Conservation (phyloP, 257 asterid genomes). For the Gentiana straminea region DNA sequence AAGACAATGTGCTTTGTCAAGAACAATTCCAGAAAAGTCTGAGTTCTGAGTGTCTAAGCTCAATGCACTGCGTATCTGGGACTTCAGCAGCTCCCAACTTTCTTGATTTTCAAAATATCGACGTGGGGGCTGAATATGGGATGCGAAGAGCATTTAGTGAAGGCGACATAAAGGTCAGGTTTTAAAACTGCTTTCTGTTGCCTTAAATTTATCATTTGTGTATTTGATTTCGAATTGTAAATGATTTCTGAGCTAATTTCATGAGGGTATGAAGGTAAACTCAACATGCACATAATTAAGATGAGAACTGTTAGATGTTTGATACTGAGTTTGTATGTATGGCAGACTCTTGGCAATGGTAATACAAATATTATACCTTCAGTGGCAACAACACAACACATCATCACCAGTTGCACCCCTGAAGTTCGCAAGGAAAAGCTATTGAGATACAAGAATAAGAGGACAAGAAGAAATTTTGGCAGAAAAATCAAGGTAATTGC, state of each 20-base stretch:
- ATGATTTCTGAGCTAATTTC: slow-evolving; percentile 1
- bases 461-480: slow-evolving; percentile 71
- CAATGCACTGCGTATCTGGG: slow-evolving; percentile 42
- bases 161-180: slow-evolving; percentile 79
- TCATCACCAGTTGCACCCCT: slow-evolving; percentile 27
- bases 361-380: slow-evolving; percentile 32
- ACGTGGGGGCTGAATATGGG: slow-evolving; percentile 53
- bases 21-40: slow-evolving; percentile 54
- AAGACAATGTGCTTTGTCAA: slow-evolving; percentile 25
- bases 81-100: slow-evolving; percentile 49
- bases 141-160: slow-evolving; percentile 87
- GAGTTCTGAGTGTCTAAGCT: slow-evolving; percentile 42
- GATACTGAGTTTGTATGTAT: slow-evolving; percentile 59
- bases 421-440: slow-evolving; percentile 76
- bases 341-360: slow-evolving; percentile 62
- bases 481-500: slow-evolving; percentile 66
- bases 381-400: slow-evolving; percentile 20
- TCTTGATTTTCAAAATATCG: slow-evolving; percentile 61
- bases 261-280: background rate
- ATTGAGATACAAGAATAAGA: slow-evolving; percentile 69
- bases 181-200: slow-evolving; percentile 12
- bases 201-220: slow-evolving; percentile 3
- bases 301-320: slow-evolving; percentile 17
- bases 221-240: background rate
- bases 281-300: no score